Base-by-base conservation (phyloP, 768 basidiomycete species). In the Leucocoprinus birnbaumii region DNA sequence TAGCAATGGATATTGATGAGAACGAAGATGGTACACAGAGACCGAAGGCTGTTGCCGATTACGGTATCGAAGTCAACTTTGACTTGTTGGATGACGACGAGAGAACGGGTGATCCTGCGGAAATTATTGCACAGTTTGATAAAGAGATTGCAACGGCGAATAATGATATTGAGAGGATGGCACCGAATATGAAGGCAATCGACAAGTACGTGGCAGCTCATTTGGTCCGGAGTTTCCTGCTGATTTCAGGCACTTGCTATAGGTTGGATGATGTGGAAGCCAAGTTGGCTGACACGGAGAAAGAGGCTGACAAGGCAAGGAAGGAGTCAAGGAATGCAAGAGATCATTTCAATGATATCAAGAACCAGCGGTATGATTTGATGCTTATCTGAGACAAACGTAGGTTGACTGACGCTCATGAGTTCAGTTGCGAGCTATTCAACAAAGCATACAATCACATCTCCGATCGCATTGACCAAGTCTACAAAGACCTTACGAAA, bases 401-500 rank as follows among this genome's bases (percentile, higher is more conserved):
- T 31, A 11, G 5, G 18, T 31, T 38, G 11, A n/a, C n/a, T 24
- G 16, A 31, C 24, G 22, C 22, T 26, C 35, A 26, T 16, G 9
- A 51, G 22, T 40, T 3, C 57, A 80, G 79, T 70, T 80, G 79
- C 55, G 92, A 98, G 56, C 68, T 96, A 21, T 98, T 98, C 78
- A 94, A 95, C 70, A 91, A 89, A 61, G 97, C 97, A 0, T 99
- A 94, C 74, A 88, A 86, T 58, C 95, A 99, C 63, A 98, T 99
- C 53, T 91, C 95, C 10, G 93, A 95, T 57, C 79, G 84, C 38
- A 99, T 99, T 59, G 95, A 98, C 65, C 80, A 87, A 59, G 95
- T 98, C 0, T 99, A 99, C 74, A 98, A 98, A 71, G 94, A 98
- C 60, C 80, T 98, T 14, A 98, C 97, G 0, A 98, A 96, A 70